Conservation (phyloP, 2,329 filamentous ascomycete genomes). For the Clarireedia monteithiana region DNA sequence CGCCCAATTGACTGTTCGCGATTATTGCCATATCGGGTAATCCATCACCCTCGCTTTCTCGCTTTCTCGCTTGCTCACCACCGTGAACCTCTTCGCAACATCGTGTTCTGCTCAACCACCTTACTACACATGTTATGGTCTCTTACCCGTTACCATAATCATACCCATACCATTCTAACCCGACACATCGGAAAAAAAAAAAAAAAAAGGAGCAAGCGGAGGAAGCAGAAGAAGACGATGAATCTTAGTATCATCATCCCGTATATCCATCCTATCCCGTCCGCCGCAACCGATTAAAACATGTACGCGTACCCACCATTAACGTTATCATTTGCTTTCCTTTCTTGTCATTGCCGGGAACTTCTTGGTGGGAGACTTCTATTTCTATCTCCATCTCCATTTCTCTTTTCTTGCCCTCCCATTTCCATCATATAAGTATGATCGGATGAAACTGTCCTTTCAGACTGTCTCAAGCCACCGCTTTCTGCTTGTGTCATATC, state of each 20-base stretch:
- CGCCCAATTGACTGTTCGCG: slow-evolving; percentile 4
- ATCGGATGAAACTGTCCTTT: background rate
- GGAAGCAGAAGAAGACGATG: background rate
- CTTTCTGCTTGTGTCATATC: background rate
- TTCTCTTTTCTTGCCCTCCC: background rate
- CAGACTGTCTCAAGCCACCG: background rate
- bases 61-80: background rate
- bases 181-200: background rate
- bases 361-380: background rate
- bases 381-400: background rate
- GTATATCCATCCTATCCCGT: background rate
- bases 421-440: slow-evolving; percentile 5
- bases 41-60: background rate
- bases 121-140: too few species aligned
- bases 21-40: slow-evolving; percentile 6
- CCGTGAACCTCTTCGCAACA: background rate
- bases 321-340: too few species aligned
- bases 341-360: background rate
- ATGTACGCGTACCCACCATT: too few species aligned
- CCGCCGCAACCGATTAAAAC: too few species aligned
- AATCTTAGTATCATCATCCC: background rate
- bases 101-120: background rate
- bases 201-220: background rate
- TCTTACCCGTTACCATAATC: too few species aligned
- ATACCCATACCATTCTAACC: background rate